A percentile compares a stretch with the other conserved stretches of the same genome.
phyloP scores from a whole-genome alignment of 2,329 filamentous ascomycete genomes.

The Cercospora brassicicola region DNA sequence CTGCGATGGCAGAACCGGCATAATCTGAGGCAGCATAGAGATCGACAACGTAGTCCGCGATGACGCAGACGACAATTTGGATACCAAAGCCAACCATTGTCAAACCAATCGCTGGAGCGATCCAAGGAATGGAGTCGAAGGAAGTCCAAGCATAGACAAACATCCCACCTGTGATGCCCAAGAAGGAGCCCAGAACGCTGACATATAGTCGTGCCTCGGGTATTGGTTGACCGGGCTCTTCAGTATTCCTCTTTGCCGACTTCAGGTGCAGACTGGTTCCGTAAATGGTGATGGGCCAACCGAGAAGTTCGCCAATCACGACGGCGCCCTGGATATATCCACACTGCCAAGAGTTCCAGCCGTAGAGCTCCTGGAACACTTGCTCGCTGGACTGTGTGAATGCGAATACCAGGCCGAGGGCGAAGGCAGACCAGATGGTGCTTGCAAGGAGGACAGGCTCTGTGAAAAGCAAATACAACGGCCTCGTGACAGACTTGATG shows the following conservation, averaged over 20 bases:
- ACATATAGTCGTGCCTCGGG: slow-evolving; percentile 52
- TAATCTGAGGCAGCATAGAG: slow-evolving; percentile 50
- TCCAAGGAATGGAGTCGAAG: slow-evolving; percentile 48
- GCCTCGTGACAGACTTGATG: slow-evolving; percentile 33
- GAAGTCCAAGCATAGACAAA: slow-evolving; percentile 55
- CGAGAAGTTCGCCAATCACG: slow-evolving; percentile 49
- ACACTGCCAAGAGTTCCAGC: slow-evolving; percentile 44
- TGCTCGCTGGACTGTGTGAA: slow-evolving; percentile 52
- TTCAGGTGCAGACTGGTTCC: slow-evolving; percentile 43
- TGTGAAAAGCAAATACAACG: slow-evolving; percentile 48
- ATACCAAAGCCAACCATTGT: slow-evolving; percentile 53
- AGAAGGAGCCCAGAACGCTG: slow-evolving; percentile 46
- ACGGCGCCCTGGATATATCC: slow-evolving; percentile 50
- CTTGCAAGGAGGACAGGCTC: slow-evolving; percentile 53
- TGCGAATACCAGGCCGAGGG: slow-evolving; percentile 51
- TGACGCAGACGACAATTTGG: slow-evolving; percentile 48
- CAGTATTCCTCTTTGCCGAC: slow-evolving; percentile 43
- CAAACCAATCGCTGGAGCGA: slow-evolving; percentile 50
- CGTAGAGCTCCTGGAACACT: slow-evolving; percentile 45
- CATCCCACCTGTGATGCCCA: slow-evolving; percentile 52
- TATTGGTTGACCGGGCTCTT: slow-evolving; percentile 41
- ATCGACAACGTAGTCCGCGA: slow-evolving; percentile 54
- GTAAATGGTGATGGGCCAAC: slow-evolving; percentile 41
- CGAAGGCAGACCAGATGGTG: slow-evolving; percentile 52
- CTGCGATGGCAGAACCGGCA: slow-evolving; percentile 52